Conservation (phyloP, 257 asterid species). For the Solanum dulcamara region DNA sequence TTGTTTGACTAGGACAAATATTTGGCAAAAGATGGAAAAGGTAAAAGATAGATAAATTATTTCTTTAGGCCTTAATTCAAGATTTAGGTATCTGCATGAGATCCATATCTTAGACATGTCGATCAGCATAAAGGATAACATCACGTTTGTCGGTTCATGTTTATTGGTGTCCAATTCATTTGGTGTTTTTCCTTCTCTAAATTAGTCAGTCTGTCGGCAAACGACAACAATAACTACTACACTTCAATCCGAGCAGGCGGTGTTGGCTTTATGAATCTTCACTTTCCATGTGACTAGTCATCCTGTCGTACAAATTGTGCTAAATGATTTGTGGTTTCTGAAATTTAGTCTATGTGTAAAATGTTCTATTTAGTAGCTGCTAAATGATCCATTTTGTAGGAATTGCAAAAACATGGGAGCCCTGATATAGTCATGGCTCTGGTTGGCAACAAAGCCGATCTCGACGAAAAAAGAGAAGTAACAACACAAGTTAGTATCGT, state of each 20-base stretch:
- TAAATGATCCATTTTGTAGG: slow-evolving; percentile 25
- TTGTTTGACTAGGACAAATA: neutral
- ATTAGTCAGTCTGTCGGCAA: neutral
- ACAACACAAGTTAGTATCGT: slow-evolving; percentile 49
- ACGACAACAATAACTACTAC: neutral
- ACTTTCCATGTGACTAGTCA: neutral
- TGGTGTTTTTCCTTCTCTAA: neutral
- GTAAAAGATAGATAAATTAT: neutral
- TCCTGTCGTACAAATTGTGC: neutral
- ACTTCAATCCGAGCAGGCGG: neutral
- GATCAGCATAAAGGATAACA: neutral
- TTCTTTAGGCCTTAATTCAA: neutral
- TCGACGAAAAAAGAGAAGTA: slow-evolving; percentile 81
- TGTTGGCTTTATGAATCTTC: neutral
- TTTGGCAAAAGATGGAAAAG: neutral
- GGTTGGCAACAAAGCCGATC: slow-evolving; percentile 98
- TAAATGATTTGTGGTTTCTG: neutral
- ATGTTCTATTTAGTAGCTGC: neutral
- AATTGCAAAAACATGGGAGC: slow-evolving; percentile 92
- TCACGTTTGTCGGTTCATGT: neutral
- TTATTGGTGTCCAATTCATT: neutral
- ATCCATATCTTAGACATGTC: neutral
- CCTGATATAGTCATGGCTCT: slow-evolving; percentile 94
- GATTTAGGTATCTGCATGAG: neutral
- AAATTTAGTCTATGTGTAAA: neutral